Evolutionary conservation across 2,329 filamentous ascomycete genomes (phyloP).

Genomic region (Pseudogymnoascus sp.): DNA sequence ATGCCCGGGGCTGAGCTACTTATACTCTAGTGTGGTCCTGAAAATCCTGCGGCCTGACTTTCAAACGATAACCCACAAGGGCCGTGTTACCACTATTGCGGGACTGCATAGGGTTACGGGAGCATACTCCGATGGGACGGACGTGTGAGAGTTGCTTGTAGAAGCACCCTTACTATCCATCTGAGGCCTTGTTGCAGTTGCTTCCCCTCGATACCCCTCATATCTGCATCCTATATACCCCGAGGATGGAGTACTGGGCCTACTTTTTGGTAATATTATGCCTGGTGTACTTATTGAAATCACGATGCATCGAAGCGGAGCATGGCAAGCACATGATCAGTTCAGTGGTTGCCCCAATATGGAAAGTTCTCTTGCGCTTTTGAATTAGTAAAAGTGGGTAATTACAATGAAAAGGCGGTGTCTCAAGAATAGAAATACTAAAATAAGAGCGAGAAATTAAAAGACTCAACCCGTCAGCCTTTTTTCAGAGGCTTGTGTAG

Average conservation of each 20-base stretch:
- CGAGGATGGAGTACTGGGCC: neutral
- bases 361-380: conserved; percentile 1
- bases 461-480: neutral
- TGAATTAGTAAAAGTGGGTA: conserved; percentile 6
- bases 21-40: neutral
- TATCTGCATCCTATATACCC: neutral
- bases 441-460: conserved; percentile 2
- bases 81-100: neutral
- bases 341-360: neutral
- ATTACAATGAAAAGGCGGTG: conserved; percentile 1
- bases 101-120: neutral
- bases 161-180: neutral
- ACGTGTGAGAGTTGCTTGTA: neutral
- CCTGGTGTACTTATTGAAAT: conserved; percentile 3
- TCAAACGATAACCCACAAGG: neutral
- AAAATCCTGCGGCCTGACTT: conserved; percentile 2
- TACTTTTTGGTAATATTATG: neutral
- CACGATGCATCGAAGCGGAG: conserved; percentile 4
- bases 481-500: neutral
- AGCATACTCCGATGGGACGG: neutral
- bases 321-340: conserved; percentile 1
- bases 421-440: neutral
- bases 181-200: neutral
- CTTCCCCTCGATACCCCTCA: neutral
- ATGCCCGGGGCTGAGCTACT: neutral